These are phyloP conservation scores for Fraxinus paxiana DNA, from an alignment of 305 asterid genomes.

Conservation along the genomic window DNA sequence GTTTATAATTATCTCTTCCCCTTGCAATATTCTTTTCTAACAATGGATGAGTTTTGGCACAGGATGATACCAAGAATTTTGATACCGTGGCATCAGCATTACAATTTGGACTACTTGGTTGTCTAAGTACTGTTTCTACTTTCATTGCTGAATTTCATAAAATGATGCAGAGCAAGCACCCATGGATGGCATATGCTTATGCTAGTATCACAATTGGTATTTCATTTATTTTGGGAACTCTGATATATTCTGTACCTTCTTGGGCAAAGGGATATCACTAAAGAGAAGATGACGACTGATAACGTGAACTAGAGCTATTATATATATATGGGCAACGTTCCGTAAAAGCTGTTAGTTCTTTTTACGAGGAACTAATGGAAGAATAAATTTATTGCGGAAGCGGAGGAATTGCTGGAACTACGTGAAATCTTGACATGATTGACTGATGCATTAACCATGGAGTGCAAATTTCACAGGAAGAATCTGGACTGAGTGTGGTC, in stretches of 20 bases:
- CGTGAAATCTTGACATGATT: background rate
- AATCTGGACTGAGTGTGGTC: background rate
- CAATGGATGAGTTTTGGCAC: background rate
- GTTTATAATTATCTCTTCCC: background rate
- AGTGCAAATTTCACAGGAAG: background rate
- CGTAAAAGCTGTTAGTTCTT: background rate
- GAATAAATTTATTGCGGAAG: background rate
- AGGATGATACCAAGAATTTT: conserved; percentile 28
- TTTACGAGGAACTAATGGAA: background rate
- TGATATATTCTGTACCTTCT: conserved; percentile 62
- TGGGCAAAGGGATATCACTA: conserved; percentile 44
- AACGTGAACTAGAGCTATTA: background rate
- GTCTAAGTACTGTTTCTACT: conserved; percentile 83
- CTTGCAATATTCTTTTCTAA: background rate
- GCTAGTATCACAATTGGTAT: conserved; percentile 40
- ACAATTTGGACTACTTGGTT: conserved; percentile 77
- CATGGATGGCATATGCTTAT: conserved; percentile 71
- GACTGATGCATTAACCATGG: background rate
- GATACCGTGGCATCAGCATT: conserved; percentile 56
- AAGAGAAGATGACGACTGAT: conserved; percentile 1
- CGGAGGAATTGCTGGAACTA: background rate
- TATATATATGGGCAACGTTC: background rate
- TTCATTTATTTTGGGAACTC: conserved; percentile 62
- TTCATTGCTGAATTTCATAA: conserved; percentile 78
- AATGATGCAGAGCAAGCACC: conserved; percentile 61